phyloP scores from a whole-genome alignment of 345 rosid species.

The Heritiera fomes region DNA sequence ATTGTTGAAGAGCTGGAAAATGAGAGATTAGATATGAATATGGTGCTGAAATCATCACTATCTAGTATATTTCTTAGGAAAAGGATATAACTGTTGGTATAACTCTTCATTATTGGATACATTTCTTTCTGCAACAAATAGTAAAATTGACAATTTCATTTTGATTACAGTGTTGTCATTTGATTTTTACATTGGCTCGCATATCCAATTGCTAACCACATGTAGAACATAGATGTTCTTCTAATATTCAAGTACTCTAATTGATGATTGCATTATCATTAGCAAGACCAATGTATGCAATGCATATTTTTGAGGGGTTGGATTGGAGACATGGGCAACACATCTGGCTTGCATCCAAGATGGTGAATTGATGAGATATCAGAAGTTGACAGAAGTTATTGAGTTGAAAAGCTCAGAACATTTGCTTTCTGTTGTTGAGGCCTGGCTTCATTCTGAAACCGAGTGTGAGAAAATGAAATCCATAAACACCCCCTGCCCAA shows the following conservation, averaged over 20 bases:
- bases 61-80: not conserved
- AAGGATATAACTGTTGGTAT: not conserved
- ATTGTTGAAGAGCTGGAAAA: not conserved
- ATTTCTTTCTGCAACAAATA: not conserved
- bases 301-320: slow-evolving; percentile 89
- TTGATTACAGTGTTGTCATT: not conserved
- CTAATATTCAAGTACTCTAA: not conserved
- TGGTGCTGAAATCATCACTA: not conserved
- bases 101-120: not conserved
- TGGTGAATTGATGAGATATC: slow-evolving; percentile 63
- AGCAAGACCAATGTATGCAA: slow-evolving; percentile 39
- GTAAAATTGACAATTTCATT: not conserved
- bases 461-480: slow-evolving; percentile 57
- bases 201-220: not conserved
- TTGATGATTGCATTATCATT: not conserved
- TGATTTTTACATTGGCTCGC: not conserved
- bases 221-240: not conserved
- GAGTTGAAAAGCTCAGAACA: slow-evolving; percentile 68
- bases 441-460: slow-evolving; percentile 84
- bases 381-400: slow-evolving; percentile 49
- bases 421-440: slow-evolving; percentile 81
- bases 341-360: slow-evolving; percentile 86
- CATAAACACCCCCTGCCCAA: slow-evolving; percentile 37
- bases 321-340: slow-evolving; percentile 91
- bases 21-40: not conserved